phyloP scores from a whole-genome alignment of 1,284 basidiomycete species.

The Ceratobasidium papillatum region DNA sequence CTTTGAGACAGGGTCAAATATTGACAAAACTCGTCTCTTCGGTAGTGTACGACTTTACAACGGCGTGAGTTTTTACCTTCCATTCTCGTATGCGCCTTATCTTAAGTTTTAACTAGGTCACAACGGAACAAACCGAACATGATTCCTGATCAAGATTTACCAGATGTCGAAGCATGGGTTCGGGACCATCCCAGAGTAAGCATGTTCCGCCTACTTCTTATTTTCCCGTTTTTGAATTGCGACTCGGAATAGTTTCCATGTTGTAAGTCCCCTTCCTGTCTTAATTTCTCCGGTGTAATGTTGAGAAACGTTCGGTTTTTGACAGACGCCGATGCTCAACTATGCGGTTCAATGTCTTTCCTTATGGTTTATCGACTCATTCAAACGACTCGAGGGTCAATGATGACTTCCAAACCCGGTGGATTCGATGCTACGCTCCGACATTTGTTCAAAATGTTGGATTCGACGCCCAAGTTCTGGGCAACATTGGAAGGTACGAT shows the following conservation, averaged over 20 bases:
- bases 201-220: not conserved
- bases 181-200: slow-evolving; percentile 30
- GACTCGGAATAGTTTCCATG: slow-evolving; percentile 26
- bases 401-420: slow-evolving; percentile 34
- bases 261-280: too few relatives aligned
- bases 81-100: too few relatives aligned
- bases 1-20: not conserved
- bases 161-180: slow-evolving; percentile 29
- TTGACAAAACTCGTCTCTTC: not conserved
- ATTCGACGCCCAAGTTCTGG: slow-evolving; percentile 29
- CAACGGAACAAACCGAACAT: slow-evolving; percentile 38
- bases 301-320: too few relatives aligned
- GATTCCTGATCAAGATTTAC: slow-evolving; percentile 32
- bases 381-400: slow-evolving; percentile 17
- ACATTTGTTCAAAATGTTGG: slow-evolving; percentile 34
- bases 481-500: slow-evolving; percentile 12
- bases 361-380: slow-evolving; percentile 23
- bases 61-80: slow-evolving; percentile 41
- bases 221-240: not conserved
- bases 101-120: too few relatives aligned
- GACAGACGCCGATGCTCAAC: slow-evolving; percentile 32
- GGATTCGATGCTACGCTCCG: slow-evolving; percentile 28
- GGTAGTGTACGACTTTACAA: slow-evolving; percentile 38
- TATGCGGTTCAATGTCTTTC: slow-evolving; percentile 24
- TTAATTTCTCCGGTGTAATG: too few relatives aligned